Base-by-base conservation (phyloP, 1,139 yeast genomes). In the Taphrina confusa region DNA sequence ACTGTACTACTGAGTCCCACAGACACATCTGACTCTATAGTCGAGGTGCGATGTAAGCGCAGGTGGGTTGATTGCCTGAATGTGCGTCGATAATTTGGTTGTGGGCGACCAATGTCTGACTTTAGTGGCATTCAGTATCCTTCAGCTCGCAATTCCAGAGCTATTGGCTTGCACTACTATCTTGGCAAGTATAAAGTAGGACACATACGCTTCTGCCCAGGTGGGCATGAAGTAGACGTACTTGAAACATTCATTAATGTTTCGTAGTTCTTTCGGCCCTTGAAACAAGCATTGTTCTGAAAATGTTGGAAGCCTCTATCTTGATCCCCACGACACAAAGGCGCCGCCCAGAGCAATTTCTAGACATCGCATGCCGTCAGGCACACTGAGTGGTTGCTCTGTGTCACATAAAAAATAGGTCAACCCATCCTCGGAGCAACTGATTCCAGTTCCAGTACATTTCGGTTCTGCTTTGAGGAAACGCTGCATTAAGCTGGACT, bases 381-480 rank as follows among this genome's bases (percentile, higher is more conserved):
- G 58, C 23, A 44, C 50, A 11, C 25, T 33, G 8, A 20, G n/a
- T 27, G 18, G 5, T 6, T 14, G 12, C 4, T 9, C 16, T 2
- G 9, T 31, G 20, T 34, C 36, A 25, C 58, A 54, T 6, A 54
- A 9, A 20, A 25, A 25, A 44, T 31, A 54, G 16, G 50, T 23
- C 25, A 16, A n/a, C 16, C 58, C 58, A 11, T 54, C 45, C 3
- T 22, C 36, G 9, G 34, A 18, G 34, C 58, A 54, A 12, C 31
- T 28, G 25, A 54, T 44, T 11, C 58, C 58, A 3, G 58, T 54
- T 3, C 58, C 58, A 1, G 34, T 22, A 23, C 58, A 54, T 14
- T 6, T 8, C 14, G 47, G 20, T n/a, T 3, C 47, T n/a, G 12
- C 16, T 25, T 27, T 20, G 8, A 37, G 25, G n/a, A 18, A 9